Conservation (phyloP, 306 rosid genomes). For the Abrus pulchellus region DNA sequence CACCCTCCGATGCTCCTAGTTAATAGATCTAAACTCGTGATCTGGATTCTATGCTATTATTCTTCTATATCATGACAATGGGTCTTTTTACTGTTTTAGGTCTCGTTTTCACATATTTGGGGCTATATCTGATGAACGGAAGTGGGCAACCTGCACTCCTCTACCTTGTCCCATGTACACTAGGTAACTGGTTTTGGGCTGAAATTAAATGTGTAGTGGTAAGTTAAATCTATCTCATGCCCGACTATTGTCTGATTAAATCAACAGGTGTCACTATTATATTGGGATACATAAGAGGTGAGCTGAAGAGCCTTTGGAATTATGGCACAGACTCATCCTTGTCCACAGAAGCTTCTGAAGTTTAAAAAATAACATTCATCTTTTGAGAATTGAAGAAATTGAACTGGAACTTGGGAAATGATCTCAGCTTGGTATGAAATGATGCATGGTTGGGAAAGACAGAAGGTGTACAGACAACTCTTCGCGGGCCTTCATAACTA, state of each 20-base stretch:
- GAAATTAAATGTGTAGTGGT: constrained; percentile 18
- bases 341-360: constrained; percentile 50
- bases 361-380: constrained; percentile 41
- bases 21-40: constrained; percentile 27
- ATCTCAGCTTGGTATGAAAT: constrained; percentile 20
- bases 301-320: constrained; percentile 79
- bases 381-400: constrained; percentile 35
- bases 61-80: constrained; percentile 32
- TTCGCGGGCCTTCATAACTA: constrained; percentile 9
- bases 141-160: constrained; percentile 99
- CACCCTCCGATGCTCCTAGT: constrained; percentile 7
- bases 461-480: constrained; percentile 41
- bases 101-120: constrained; percentile 78
- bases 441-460: constrained; percentile 29
- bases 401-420: constrained; percentile 30
- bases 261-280: constrained; percentile 71
- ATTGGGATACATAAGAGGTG: constrained; percentile 77
- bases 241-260: constrained; percentile 34
- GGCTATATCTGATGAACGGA: constrained; percentile 87
- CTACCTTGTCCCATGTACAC: constrained; percentile 95
- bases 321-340: constrained; percentile 61
- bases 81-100: constrained; percentile 62
- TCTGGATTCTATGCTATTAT: constrained; percentile 27
- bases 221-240: constrained; percentile 28
- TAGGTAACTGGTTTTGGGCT: constrained; percentile 65